These are phyloP conservation scores for Phytomonas serpens DNA, from an alignment of 208 protist genomes.

Conservation along the genomic window DNA sequence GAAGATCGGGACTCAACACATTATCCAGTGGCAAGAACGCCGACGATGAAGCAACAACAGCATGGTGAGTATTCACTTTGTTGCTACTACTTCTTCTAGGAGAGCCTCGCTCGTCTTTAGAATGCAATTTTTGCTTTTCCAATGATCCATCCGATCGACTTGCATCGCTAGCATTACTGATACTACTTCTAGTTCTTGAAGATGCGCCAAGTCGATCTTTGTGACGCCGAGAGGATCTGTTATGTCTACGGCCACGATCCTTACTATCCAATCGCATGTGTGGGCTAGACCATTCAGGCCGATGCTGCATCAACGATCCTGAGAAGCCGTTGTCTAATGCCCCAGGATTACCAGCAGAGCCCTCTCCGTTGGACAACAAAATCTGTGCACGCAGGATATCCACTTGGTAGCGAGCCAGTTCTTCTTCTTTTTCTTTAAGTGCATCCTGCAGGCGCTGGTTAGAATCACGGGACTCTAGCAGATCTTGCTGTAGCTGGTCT, in stretches of 20 bases:
- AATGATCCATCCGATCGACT: background rate
- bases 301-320: background rate
- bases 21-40: constrained; percentile 4
- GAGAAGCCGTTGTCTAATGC: constrained; percentile 5
- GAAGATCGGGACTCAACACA: background rate
- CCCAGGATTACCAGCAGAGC: constrained; percentile 4
- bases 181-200: constrained; percentile 7
- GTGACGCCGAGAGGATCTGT: background rate
- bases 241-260: background rate
- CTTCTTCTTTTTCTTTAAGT: constrained; percentile 62
- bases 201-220: background rate
- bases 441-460: constrained; percentile 32
- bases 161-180: constrained; percentile 3
- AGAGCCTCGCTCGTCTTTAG: background rate
- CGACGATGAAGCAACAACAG: constrained; percentile 12
- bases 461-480: constrained; percentile 32
- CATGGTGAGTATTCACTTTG: background rate
- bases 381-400: constrained; percentile 55
- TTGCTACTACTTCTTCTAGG: background rate
- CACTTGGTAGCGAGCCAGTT: constrained; percentile 53
- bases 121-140: background rate
- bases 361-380: constrained; percentile 14
- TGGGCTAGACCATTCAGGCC: background rate
- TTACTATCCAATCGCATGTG: background rate
- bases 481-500: constrained; percentile 55